These are phyloP conservation scores for Monilinia aucupariae DNA, from an alignment of 2,329 filamentous ascomycete species.

Conservation along the genomic window DNA sequence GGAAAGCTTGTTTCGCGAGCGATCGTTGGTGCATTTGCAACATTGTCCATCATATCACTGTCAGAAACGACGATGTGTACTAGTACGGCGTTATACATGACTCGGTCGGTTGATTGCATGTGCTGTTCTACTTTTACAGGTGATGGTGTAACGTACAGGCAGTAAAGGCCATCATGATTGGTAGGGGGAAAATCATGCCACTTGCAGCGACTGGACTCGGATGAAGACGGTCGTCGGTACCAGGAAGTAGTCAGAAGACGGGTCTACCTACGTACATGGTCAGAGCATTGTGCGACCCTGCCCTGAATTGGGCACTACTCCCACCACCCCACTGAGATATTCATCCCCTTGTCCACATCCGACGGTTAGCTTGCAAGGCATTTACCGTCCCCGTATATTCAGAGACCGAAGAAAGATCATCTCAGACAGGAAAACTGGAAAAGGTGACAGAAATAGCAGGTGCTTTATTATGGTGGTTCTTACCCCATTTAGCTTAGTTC, in stretches of 20 bases:
- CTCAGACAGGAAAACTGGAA: not conserved
- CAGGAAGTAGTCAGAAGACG: conserved; percentile 16
- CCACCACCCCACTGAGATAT: not conserved
- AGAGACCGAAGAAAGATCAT: not conserved
- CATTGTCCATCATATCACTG: conserved; percentile 1
- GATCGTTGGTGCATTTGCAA: conserved; percentile 2
- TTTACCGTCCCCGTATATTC: conserved; percentile 1
- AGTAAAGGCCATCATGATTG: conserved; percentile 1
- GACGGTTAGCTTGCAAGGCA: not conserved
- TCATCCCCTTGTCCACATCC: not conserved
- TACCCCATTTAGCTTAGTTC: no score
- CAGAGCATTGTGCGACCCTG: conserved; percentile 13
- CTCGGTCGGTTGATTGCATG: conserved; percentile 20
- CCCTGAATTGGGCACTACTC: not conserved
- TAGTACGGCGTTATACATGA: conserved; percentile 15
- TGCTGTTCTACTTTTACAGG: conserved; percentile 11
- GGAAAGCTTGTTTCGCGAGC: not conserved
- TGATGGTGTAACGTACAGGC: conserved; percentile 19
- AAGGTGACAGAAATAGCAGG: no score
- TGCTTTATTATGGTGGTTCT: no score
- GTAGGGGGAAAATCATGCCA: not conserved
- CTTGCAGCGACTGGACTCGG: not conserved
- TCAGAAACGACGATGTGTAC: conserved; percentile 8
- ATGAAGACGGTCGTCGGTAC: conserved; percentile 13
- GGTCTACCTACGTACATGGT: not conserved